phyloP scores from a whole-genome alignment of 306 rosid species.

The Rubus parviflorus region DNA sequence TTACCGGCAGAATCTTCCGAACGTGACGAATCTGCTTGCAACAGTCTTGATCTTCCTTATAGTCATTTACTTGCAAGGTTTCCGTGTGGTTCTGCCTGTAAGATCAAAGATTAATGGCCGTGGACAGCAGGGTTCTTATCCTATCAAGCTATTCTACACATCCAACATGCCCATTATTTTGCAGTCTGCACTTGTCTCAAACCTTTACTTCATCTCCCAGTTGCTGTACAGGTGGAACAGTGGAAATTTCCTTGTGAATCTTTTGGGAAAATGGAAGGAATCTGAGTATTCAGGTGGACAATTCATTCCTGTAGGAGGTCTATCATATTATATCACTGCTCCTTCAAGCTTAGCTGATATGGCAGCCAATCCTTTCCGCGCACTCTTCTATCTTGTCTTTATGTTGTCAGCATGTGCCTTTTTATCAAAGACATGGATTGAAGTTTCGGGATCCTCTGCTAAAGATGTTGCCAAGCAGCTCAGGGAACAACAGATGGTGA shows the following conservation, averaged over 20 bases:
- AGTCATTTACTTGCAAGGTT: conserved; percentile 93
- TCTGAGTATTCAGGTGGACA: conserved; percentile 91
- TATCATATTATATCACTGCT: conserved; percentile 88
- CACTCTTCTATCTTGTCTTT: conserved; percentile 75
- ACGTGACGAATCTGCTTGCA: conserved; percentile 84
- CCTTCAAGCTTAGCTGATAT: conserved; percentile 94
- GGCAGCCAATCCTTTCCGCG: conserved; percentile 96
- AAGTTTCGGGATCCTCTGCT: conserved; percentile 95
- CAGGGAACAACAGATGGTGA: conserved; percentile 96
- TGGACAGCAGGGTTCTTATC: conserved; percentile 93
- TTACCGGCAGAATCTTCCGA: conserved; percentile 92
- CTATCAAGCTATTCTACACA: conserved; percentile 89
- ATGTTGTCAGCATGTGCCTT: conserved; percentile 88
- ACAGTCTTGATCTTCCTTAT: conserved; percentile 78
- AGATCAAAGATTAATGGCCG: conserved; percentile 94
- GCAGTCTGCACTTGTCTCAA: conserved; percentile 88
- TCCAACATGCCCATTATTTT: conserved; percentile 97
- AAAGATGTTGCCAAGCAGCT: conserved; percentile 90
- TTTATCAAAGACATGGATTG: conserved; percentile 93
- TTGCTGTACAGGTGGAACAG: conserved; percentile 75
- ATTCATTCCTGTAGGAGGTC: conserved; percentile 80
- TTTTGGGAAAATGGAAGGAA: conserved; percentile 94
- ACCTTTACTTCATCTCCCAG: conserved; percentile 91
- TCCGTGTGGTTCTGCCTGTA: conserved; percentile 91
- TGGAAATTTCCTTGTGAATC: conserved; percentile 80